A percentile compares a stretch with the other conserved stretches of the same genome.
These are phyloP conservation scores for Ramaria sp. DNA, from an alignment of 768 basidiomycete genomes.

Conservation along the genomic window DNA sequence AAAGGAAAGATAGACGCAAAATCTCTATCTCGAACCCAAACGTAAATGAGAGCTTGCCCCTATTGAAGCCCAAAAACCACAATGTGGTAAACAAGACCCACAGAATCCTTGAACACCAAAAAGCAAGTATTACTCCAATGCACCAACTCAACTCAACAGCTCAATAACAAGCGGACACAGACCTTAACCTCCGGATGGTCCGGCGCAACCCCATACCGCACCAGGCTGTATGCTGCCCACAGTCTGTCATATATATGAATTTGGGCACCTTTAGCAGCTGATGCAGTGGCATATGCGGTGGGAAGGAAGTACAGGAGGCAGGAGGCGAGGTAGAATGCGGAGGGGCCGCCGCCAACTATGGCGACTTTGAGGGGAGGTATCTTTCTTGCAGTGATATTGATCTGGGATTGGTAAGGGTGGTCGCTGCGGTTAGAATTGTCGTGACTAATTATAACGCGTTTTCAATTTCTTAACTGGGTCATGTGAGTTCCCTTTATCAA, in stretches of 20 bases:
- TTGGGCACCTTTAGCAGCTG: constrained; percentile 28
- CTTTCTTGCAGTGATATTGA: too few relatives aligned
- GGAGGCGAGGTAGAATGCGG: constrained; percentile 89
- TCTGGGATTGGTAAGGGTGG: too few relatives aligned
- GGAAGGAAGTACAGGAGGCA: constrained; percentile 49
- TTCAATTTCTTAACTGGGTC: too few relatives aligned
- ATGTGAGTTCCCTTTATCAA: too few relatives aligned
- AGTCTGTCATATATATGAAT: constrained; percentile 88
- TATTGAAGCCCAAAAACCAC: background rate
- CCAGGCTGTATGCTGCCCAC: constrained; percentile 91
- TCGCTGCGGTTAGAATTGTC: too few relatives aligned
- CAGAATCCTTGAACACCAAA: too few relatives aligned
- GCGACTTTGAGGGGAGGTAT: constrained; percentile 73
- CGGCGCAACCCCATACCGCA: constrained; percentile 92
- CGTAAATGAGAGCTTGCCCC: too few relatives aligned
- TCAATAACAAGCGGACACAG: constrained; percentile 5
- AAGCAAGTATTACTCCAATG: too few relatives aligned
- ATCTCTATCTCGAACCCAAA: too few relatives aligned
- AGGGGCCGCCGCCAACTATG: constrained; percentile 88
- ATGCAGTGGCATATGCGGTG: too few relatives aligned
- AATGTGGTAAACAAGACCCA: background rate
- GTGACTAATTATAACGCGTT: too few relatives aligned
- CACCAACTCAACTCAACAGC: constrained; percentile 24
- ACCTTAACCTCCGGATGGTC: constrained; percentile 99
- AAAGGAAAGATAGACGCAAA: too few relatives aligned